phyloP scores from a whole-genome alignment of 805 yeast species.

The Isabelozyma heimii region DNA sequence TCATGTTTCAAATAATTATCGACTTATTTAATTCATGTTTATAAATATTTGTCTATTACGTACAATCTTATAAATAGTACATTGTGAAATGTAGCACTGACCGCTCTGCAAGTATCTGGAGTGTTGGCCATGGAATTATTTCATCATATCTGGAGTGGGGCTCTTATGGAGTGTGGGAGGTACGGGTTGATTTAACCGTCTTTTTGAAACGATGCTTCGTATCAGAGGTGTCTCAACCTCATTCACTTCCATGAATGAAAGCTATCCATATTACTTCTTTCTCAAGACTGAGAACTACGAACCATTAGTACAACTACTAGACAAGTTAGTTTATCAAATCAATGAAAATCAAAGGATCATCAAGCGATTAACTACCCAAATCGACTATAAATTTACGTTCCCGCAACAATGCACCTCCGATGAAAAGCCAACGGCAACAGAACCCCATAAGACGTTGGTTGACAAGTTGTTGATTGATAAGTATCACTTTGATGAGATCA shows the following conservation, averaged over 20 bases:
- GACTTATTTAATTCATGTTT: background rate
- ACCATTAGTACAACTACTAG: constrained; percentile 23
- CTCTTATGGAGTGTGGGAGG: background rate
- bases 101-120: no score
- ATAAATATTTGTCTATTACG: background rate
- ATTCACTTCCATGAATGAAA: background rate
- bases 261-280: constrained; percentile 8
- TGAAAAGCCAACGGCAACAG: background rate
- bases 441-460: constrained; percentile 7
- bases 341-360: constrained; percentile 22
- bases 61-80: background rate
- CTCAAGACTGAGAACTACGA: constrained; percentile 31
- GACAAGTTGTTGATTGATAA: constrained; percentile 20
- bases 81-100: background rate
- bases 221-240: no score
- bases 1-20: background rate
- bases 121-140: no score
- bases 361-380: constrained; percentile 14
- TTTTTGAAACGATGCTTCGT: no score
- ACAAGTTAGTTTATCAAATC: constrained; percentile 18
- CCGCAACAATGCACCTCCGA: constrained; percentile 3
- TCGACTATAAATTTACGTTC: constrained; percentile 17
- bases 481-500: constrained; percentile 19
- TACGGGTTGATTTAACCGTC: no score
- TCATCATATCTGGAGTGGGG: no score